These are phyloP conservation scores for Volvariella volvacea DNA, from an alignment of 1,284 basidiomycete species.

Conservation along the genomic window DNA sequence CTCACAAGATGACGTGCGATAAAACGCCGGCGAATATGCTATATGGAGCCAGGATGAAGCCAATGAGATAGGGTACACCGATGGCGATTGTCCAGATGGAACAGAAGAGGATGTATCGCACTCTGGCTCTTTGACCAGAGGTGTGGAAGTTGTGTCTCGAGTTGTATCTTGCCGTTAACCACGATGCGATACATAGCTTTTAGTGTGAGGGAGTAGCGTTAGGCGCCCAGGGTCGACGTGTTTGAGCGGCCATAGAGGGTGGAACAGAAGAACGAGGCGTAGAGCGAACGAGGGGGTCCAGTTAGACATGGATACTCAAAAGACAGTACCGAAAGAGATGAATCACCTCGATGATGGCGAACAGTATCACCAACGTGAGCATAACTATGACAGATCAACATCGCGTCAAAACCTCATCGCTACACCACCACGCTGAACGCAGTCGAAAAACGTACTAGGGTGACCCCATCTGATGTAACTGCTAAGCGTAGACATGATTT, in stretches of 20 bases:
- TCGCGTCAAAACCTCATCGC: too few relatives aligned
- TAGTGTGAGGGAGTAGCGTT: too few relatives aligned
- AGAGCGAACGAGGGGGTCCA: not conserved
- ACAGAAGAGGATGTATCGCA: slow-evolving; percentile 60
- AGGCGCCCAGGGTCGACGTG: too few relatives aligned
- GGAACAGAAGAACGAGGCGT: not conserved
- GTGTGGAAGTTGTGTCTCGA: slow-evolving; percentile 44
- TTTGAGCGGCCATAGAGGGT: too few relatives aligned
- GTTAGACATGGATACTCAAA: too few relatives aligned
- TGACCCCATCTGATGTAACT: slow-evolving; percentile 41
- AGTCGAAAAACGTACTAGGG: slow-evolving; percentile 33
- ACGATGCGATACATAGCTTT: slow-evolving; percentile 62
- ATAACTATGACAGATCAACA: slow-evolving; percentile 17
- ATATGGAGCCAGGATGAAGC: slow-evolving; percentile 44
- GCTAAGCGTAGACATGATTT: too few relatives aligned
- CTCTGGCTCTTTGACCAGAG: slow-evolving; percentile 47
- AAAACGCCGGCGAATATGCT: slow-evolving; percentile 46
- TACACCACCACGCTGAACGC: too few relatives aligned
- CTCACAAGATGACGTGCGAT: slow-evolving; percentile 59
- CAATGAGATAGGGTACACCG: slow-evolving; percentile 40
- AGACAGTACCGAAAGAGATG: not conserved
- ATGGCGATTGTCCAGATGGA: slow-evolving; percentile 65
- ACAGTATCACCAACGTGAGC: slow-evolving; percentile 48
- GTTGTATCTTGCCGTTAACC: slow-evolving; percentile 57
- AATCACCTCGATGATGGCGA: slow-evolving; percentile 52